Percentiles rank a stretch among this genome's conserved stretches.
These are phyloP conservation scores for Phytophthora foliorum DNA, from an alignment of 352 stramenopile genomes.

Conservation along the genomic window DNA sequence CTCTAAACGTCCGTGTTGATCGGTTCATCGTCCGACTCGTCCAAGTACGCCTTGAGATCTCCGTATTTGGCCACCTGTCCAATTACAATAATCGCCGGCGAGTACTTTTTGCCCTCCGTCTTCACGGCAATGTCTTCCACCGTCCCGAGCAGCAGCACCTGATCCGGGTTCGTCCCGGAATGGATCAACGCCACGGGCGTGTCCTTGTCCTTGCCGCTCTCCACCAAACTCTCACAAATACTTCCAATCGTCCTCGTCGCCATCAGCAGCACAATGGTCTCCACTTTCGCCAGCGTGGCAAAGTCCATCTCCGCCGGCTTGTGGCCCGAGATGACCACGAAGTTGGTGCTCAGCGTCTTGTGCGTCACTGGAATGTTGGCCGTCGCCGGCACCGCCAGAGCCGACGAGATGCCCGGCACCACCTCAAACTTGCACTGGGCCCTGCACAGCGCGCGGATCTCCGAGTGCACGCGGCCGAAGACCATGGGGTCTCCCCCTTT, in stretches of 20 bases:
- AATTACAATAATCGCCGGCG: constrained; percentile 77
- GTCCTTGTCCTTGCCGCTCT: constrained; percentile 40
- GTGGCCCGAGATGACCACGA: constrained; percentile 75
- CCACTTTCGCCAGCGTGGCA: constrained; percentile 49
- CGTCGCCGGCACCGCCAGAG: constrained; percentile 63
- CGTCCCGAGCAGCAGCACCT: constrained; percentile 61
- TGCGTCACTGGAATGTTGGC: constrained; percentile 77
- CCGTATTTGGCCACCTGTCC: constrained; percentile 69
- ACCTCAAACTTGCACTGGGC: constrained; percentile 68
- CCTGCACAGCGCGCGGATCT: constrained; percentile 64
- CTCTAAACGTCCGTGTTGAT: constrained; percentile 44
- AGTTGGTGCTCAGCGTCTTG: constrained; percentile 70
- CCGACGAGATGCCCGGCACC: constrained; percentile 75
- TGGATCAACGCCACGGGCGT: constrained; percentile 75
- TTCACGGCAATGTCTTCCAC: constrained; percentile 60
- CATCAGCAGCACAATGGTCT: constrained; percentile 73
- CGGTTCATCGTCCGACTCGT: constrained; percentile 52
- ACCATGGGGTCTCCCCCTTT: constrained; percentile 82
- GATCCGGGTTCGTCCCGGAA: constrained; percentile 64
- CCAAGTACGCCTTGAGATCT: constrained; percentile 62
- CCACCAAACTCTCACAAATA: constrained; percentile 58
- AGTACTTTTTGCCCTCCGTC: constrained; percentile 65
- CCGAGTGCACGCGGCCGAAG: constrained; percentile 78
- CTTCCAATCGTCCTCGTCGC: constrained; percentile 59
- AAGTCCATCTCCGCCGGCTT: constrained; percentile 80